phyloP scores from a whole-genome alignment of 371 early-diverging fungal genomes.

The Umbelopsis sp. region DNA sequence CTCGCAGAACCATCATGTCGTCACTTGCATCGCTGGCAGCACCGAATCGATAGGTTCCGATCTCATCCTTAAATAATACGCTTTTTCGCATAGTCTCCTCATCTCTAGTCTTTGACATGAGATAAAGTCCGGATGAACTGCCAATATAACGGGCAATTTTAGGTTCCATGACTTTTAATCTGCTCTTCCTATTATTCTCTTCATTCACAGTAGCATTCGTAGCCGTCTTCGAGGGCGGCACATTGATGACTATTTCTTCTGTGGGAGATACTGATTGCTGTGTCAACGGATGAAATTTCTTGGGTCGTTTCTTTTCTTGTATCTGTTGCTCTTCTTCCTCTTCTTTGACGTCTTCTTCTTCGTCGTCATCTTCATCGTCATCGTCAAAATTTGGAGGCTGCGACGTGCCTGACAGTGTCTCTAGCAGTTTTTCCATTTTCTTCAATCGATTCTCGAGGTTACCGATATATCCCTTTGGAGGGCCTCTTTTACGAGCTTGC shows the following conservation, averaged over 20 bases:
- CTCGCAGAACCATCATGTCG: slow-evolving; percentile 10
- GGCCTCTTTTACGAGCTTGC: slow-evolving; percentile 31
- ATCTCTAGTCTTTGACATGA: slow-evolving; percentile 21
- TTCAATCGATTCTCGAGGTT: slow-evolving; percentile 45
- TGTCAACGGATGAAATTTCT: neutral
- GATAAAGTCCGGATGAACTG: slow-evolving; percentile 51
- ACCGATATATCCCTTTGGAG: slow-evolving; percentile 50
- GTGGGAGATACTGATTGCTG: no score
- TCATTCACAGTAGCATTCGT: neutral
- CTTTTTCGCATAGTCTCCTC: neutral
- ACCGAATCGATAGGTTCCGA: slow-evolving; percentile 9
- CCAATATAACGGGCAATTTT: slow-evolving; percentile 44
- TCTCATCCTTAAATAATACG: neutral
- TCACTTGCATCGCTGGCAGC: slow-evolving; percentile 3
- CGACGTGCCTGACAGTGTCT: slow-evolving; percentile 4
- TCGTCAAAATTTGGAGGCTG: neutral
- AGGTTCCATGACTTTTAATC: neutral
- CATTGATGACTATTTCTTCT: no score
- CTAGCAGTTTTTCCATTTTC: slow-evolving; percentile 44
- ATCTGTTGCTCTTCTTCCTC: neutral
- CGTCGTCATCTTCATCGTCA: neutral
- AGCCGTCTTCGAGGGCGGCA: neutral
- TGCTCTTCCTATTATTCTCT: neutral
- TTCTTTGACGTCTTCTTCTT: neutral
- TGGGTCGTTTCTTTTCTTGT: neutral